Base-by-base conservation (phyloP, 345 rosid species). In the Salix dunnii region DNA sequence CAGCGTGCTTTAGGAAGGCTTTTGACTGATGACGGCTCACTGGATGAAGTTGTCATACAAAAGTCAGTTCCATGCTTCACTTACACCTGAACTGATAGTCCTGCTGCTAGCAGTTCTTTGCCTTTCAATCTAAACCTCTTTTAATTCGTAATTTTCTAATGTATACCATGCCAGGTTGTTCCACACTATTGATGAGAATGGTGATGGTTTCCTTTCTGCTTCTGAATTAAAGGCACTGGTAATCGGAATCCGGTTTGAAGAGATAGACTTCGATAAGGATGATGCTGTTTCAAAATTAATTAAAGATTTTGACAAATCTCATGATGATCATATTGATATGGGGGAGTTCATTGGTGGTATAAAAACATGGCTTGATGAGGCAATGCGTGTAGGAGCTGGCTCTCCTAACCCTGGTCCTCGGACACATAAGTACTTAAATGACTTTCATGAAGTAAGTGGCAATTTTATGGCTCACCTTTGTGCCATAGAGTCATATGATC, bases 241-340 rank as follows among this genome's bases (percentile, higher is more conserved):
- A 23, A 42, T 93, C 60, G 99, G 99, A 64, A 90, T 96, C 73
- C 88, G 74, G 67, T 92, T 96, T 81, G 94, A 88, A 43, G 96
- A 91, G 70, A 90, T 91, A 46, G 87, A 95, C 82, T 84, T 93
- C 53, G 88, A 95, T 75, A 78, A 35, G 27, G 87, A 81, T 64
- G 96, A 90, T 77, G 97, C 97, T 18, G 96, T 89, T 21, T 27
- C 67, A 1, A 90, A 86, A 78, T 46, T 95, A 71, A 78, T 95
- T 80, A 60, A 13, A 20, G 99, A 90, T 75, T 93, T 95, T n/a
- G 99, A 95, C 78, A 81, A 82, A 66, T 73, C 90, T 67, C 5
- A 0, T 16, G 90, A 95, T 82, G 18, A 12, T 48, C 6, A 13
- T 4, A 67, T 95, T 78, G 82, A 86, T 25, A 0, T 65, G n/a